Evolutionary conservation across 305 asterid genomes (phyloP).

Genomic region (Solanum chacoense): DNA sequence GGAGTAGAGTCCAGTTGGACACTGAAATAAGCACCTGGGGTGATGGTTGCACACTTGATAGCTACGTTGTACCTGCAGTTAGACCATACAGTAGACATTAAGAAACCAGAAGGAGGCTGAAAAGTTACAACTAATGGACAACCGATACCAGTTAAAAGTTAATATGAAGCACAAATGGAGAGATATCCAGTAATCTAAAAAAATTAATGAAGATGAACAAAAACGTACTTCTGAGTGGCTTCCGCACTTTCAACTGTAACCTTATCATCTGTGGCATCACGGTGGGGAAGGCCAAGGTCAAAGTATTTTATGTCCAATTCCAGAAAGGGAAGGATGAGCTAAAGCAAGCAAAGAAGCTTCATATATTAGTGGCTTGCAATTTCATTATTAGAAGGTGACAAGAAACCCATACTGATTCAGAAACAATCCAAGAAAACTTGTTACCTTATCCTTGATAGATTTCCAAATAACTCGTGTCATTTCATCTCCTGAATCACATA

Average conservation of each 20-base stretch:
- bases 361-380: neutral
- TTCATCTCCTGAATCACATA: constrained; percentile 64
- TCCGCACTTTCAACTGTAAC: constrained; percentile 96
- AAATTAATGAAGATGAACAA: neutral
- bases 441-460: constrained; percentile 87
- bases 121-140: neutral
- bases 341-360: constrained; percentile 6
- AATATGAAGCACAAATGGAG: neutral
- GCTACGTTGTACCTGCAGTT: constrained; percentile 65
- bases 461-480: constrained; percentile 96
- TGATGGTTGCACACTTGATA: constrained; percentile 67
- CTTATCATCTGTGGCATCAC: constrained; percentile 90
- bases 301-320: constrained; percentile 91
- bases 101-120: constrained; percentile 3
- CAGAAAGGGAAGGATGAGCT: constrained; percentile 81
- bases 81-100: constrained; percentile 8
- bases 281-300: constrained; percentile 86
- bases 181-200: neutral
- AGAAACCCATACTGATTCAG: neutral
- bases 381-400: neutral
- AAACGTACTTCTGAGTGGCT: constrained; percentile 81
- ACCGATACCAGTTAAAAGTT: neutral
- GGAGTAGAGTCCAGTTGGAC: neutral
- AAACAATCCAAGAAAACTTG: neutral
- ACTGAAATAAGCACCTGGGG: constrained; percentile 44